Percentiles rank a stretch among this genome's conserved stretches.
Conservation (phyloP, 2,329 filamentous ascomycete genomes). For the Colletotrichum noveboracense region DNA sequence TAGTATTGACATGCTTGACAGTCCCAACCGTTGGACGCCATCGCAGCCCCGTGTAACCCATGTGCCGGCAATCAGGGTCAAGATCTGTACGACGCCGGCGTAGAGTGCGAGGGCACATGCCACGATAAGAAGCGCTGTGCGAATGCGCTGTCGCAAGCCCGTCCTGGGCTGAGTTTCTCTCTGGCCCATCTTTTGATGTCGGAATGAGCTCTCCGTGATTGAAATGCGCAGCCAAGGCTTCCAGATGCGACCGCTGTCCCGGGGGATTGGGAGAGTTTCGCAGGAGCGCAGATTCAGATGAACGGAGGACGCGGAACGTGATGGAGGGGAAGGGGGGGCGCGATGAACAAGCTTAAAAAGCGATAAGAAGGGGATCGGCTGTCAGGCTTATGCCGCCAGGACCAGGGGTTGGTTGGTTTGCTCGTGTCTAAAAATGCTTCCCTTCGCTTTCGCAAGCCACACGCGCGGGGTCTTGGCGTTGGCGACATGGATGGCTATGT, state of each 20-base stretch:
- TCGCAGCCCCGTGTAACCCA: background rate
- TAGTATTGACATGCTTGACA: constrained; percentile 4
- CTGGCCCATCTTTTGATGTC: background rate
- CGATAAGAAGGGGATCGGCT: background rate
- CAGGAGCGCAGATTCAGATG: background rate
- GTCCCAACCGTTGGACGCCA: background rate
- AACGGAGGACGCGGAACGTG: background rate
- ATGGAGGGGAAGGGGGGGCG: background rate
- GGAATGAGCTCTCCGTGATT: background rate
- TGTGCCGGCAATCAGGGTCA: constrained; percentile 4
- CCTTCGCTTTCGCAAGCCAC: background rate
- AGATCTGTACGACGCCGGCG: background rate
- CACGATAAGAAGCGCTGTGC: background rate
- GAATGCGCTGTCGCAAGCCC: background rate
- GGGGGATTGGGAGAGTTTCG: background rate
- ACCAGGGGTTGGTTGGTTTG: background rate
- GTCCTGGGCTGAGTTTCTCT: background rate
- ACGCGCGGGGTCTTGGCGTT: background rate
- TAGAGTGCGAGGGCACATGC: background rate
- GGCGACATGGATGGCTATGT: background rate
- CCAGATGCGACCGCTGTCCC: background rate
- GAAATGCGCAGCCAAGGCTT: background rate
- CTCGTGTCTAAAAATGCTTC: background rate
- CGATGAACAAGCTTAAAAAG: background rate
- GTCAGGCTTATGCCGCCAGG: background rate